Conservation (phyloP, 441 rosid species). For the Populus hybrid region DNA sequence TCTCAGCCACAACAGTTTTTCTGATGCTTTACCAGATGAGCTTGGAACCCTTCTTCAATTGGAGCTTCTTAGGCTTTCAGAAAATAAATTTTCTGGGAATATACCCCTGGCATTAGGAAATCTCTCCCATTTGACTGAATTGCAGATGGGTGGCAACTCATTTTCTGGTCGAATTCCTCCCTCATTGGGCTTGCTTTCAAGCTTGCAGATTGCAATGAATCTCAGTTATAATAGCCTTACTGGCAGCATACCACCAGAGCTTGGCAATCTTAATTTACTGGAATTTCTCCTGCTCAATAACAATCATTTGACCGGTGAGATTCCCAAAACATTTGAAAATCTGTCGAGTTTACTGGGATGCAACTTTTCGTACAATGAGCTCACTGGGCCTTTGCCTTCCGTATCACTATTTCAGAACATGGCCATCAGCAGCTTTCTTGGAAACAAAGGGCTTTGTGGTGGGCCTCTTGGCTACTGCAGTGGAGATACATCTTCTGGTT, state of each 20-base stretch:
- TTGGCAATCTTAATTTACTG: conserved; percentile 69
- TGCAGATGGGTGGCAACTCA: conserved; percentile 34
- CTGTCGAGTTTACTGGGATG: conserved; percentile 38
- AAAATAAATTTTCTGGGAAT: conserved; percentile 66
- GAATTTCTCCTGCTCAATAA: conserved; percentile 72
- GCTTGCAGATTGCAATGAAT: conserved; percentile 95
- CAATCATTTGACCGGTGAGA: conserved; percentile 76
- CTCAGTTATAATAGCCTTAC: conserved; percentile 70
- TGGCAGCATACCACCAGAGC: conserved; percentile 71
- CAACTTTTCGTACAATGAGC: conserved; percentile 90
- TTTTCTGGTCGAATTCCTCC: conserved; percentile 76
- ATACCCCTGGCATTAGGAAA: conserved; percentile 77
- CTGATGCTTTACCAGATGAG: conserved; percentile 60
- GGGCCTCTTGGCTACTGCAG: conserved; percentile 56
- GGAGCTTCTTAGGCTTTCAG: conserved; percentile 79
- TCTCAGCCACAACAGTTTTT: conserved; percentile 69
- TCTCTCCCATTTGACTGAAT: conserved; percentile 64
- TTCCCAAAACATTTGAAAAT: conserved; percentile 64
- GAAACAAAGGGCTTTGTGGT: conserved; percentile 86
- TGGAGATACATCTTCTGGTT: conserved; percentile 34
- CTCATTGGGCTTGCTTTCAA: conserved; percentile 72
- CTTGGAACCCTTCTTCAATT: conserved; percentile 76
- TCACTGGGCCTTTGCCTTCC: conserved; percentile 70
- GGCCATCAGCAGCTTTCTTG: conserved; percentile 62
- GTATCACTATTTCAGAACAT: conserved; percentile 63